phyloP scores from a whole-genome alignment of 2,329 filamentous ascomycete genomes.

The Talaromyces atroroseus region DNA sequence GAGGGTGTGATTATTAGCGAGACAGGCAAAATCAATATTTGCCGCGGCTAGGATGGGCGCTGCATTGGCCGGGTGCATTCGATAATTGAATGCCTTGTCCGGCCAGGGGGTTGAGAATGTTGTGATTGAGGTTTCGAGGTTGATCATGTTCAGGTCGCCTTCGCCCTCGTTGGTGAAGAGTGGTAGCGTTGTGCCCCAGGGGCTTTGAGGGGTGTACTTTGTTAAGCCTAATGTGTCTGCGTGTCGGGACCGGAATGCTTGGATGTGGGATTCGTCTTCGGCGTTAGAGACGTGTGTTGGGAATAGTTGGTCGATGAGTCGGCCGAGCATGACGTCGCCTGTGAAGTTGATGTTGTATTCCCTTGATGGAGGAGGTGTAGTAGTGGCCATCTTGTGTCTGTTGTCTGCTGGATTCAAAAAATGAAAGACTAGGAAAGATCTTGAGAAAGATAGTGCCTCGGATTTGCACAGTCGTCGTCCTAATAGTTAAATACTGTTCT shows the following conservation, averaged over 20 bases:
- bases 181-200: slow-evolving; percentile 33
- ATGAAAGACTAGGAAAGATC: neutral
- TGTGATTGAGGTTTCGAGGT: slow-evolving; percentile 37
- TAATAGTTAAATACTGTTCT: neutral
- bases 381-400: neutral
- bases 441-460: neutral
- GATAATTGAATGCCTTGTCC: slow-evolving; percentile 37
- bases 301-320: slow-evolving; percentile 37
- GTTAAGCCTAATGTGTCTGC: slow-evolving; percentile 15
- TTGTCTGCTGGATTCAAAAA: neutral
- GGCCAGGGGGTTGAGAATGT: slow-evolving; percentile 30
- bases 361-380: neutral
- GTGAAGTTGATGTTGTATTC: slow-evolving; percentile 27
- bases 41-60: slow-evolving; percentile 24
- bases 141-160: slow-evolving; percentile 34
- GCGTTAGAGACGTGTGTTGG: slow-evolving; percentile 28
- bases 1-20: slow-evolving; percentile 39
- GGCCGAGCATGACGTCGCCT: slow-evolving; percentile 41
- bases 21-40: slow-evolving; percentile 27
- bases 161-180: slow-evolving; percentile 21
- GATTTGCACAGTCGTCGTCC: neutral
- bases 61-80: slow-evolving; percentile 37
- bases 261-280: slow-evolving; percentile 20
- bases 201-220: slow-evolving; percentile 23
- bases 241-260: slow-evolving; percentile 17